Base-by-base conservation (phyloP, 75 land plant species). In the Larix kaempferi region DNA sequence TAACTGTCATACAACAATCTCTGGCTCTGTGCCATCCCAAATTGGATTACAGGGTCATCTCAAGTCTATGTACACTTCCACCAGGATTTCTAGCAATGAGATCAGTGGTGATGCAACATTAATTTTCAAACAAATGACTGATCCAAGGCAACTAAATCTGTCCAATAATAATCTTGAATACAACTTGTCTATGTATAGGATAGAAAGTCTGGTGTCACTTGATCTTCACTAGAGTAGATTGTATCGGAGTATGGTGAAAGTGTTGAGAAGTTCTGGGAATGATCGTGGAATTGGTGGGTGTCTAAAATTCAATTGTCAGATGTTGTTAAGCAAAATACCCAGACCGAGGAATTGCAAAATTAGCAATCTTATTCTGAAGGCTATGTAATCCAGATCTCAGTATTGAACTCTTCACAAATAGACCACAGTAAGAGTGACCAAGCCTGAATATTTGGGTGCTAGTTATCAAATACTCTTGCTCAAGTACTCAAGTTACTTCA, bases 291-390 rank as follows among this genome's bases (percentile, higher is more conserved):
- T 67, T 57, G 27, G 8, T 90, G 61, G 81, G 79, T 79, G 76
- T 26, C 76, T 89, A 64, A 82, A 77, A 60, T 78, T 69, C 72
- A 79, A 80, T 65, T 84, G 65, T 57, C 72, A 92, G 79, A 65
- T 41, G 59, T 77, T 92, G 17, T 39, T 78, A n/a, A 96, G 99
- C 16, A 72, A 82, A 6, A 90, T 96, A 19, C 96, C 92, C 10
- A 76, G 79, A 60, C n/a, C 6, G 4, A 60, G 4, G 41, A 39
- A 39, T 39, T 39, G 41, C 3, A 39, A 39, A 39, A 39, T 29
- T 29, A 29, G 1, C 33, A 29, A 29, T 29, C 33, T 29, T 29
- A n/a, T n/a, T n/a, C n/a, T n/a, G n/a, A n/a, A n/a, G n/a, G n/a
- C n/a, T 1, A 29, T 29, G 41, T 39, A 4, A 39, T 39, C 41